Evolutionary conservation across 495 filamentous ascomycete genomes (phyloP).

Genomic region (Margaritispora aquatica): DNA sequence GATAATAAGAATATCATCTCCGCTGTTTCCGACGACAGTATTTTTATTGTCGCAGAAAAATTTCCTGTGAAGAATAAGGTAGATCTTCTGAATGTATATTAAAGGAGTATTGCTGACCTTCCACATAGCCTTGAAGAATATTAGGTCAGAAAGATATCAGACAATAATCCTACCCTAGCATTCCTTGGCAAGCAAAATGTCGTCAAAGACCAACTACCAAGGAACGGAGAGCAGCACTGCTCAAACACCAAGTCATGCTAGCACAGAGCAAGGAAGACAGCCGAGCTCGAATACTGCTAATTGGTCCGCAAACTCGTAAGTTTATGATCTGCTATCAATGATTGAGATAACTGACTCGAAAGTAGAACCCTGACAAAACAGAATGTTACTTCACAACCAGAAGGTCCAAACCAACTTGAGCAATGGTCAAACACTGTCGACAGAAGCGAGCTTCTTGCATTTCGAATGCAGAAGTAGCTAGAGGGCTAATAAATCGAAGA

Average conservation of each 20-base stretch:
- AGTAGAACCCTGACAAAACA: not conserved
- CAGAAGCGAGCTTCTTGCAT: not conserved
- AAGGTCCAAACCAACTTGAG: not conserved
- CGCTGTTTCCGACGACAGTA: not conserved
- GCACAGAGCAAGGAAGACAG: not conserved
- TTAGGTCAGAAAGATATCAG: not conserved
- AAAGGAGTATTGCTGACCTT: not conserved
- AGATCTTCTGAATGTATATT: too few species aligned
- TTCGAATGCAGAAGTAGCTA: not conserved
- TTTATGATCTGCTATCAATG: not conserved
- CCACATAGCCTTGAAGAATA: not conserved
- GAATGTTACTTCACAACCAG: not conserved
- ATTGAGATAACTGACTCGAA: not conserved
- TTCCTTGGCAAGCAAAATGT: not conserved
- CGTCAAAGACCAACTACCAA: not conserved
- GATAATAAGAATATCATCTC: not conserved
- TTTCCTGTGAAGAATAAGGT: too few species aligned
- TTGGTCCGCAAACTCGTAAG: not conserved
- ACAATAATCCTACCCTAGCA: not conserved
- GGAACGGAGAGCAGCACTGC: not conserved
- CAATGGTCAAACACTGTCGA: not conserved
- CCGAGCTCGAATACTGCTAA: not conserved
- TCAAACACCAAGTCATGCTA: not conserved
- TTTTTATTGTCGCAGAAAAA: too few species aligned
- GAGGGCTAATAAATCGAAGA: not conserved